Base-by-base conservation (phyloP, 2,329 filamentous ascomycete genomes). In the Pestalotiopsis fici region DNA sequence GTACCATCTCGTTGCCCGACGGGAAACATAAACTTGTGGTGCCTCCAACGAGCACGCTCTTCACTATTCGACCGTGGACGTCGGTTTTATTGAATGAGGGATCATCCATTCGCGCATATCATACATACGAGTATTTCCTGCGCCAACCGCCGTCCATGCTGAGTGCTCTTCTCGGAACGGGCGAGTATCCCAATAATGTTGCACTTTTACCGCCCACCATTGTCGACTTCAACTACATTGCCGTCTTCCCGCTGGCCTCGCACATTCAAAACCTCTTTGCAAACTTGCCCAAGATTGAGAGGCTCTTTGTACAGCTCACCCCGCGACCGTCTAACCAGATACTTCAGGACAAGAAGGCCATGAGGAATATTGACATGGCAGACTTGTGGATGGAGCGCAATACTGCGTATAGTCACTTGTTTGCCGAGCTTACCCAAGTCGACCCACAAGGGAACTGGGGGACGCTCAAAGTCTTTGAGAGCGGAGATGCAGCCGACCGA, bases 51-150 rank as follows among this genome's bases (percentile, higher is more conserved):
- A 80, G 77, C 69, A 76, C 75, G 12, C 78, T 93, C 0, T 85
- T 93, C 57, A 83, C 83, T 28, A 80, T 86, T n/a, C 84, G 87
- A 1, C 86, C 86, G 2, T 95, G 93, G 92, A 84, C 83, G 0
- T 84, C 86, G 21, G 73, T 94, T 0, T 81, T 87, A 2, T 86
- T 94, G 70, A 95, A 95, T 75, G 92, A 95, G 79, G 91, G 91
- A 9, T 93, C 91, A 0, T 93, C 89, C 4, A 85, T 91, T n/a
- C 85, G 85, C 67, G 90, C 88, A 5, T 95, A 93, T 78, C 86
- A 86, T 59, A 89, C 87, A 3, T 91, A 93, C 75, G 90, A 93
- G 72, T 93, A 90, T 78, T 93, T 91, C 73, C 82, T 90, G 43
- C 88, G 88, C 57, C 82, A 84, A 1, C 86, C 91, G 6, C 90